Evolutionary conservation across 495 filamentous ascomycete species (phyloP).

Genomic region (Aspergillus heteromorphus): DNA sequence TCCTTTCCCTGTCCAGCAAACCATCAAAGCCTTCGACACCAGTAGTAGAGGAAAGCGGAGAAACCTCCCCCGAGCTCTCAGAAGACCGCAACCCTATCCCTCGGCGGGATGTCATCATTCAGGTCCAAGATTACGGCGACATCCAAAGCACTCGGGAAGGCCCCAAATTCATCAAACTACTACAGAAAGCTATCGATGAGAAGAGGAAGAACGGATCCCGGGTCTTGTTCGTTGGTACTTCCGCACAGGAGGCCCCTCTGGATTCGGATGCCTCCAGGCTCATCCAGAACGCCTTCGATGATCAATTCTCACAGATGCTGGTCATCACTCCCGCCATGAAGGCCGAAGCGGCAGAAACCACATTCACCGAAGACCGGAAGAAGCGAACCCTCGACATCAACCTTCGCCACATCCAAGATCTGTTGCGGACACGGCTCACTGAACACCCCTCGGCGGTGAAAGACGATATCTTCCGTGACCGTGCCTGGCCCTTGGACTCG

Average conservation of each 20-base stretch:
- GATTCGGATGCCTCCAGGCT: slow-evolving; percentile 42
- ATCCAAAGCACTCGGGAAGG: slow-evolving; percentile 59
- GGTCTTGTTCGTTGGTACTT: slow-evolving; percentile 73
- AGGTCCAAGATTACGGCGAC: slow-evolving; percentile 75
- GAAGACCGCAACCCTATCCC: slow-evolving; percentile 16
- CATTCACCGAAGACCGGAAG: slow-evolving; percentile 39
- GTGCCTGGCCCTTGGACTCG: slow-evolving; percentile 34
- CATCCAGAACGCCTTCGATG: slow-evolving; percentile 42
- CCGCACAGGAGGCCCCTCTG: slow-evolving; percentile 28
- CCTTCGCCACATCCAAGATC: slow-evolving; percentile 62
- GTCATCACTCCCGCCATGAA: slow-evolving; percentile 45
- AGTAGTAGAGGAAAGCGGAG: neutral
- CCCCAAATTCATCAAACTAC: slow-evolving; percentile 53
- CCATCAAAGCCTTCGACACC: slow-evolving; percentile 4
- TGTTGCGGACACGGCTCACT: slow-evolving; percentile 48
- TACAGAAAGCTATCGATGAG: slow-evolving; percentile 66
- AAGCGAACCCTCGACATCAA: slow-evolving; percentile 58
- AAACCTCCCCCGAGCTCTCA: slow-evolving; percentile 6
- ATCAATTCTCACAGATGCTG: slow-evolving; percentile 45
- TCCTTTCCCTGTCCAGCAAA: slow-evolving; percentile 25
- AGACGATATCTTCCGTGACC: slow-evolving; percentile 26
- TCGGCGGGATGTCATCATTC: slow-evolving; percentile 56
- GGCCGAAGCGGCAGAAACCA: slow-evolving; percentile 27
- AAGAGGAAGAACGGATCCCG: slow-evolving; percentile 62
- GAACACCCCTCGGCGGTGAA: slow-evolving; percentile 30